Evolutionary conservation across 306 rosid genomes (phyloP), one percentile per base, ranked within the genome.

Genomic region (Crotalaria pallida): DNA sequence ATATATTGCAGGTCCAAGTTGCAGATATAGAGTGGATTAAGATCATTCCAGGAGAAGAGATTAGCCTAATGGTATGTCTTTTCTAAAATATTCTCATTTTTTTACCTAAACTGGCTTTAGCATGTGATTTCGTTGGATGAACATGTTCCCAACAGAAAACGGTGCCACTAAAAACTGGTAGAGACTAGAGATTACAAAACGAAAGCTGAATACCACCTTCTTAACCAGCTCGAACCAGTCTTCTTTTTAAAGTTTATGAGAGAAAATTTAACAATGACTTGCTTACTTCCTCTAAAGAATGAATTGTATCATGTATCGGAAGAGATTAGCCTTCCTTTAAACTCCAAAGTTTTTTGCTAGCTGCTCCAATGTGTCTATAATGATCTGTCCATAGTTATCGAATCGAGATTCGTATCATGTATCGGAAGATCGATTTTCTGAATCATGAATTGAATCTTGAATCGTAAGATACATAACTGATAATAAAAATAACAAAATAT

Each of bases 1-100:
- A 40, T 73, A 21, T 69, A 36, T 76, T 81, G 29, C 87, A 92
- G 98, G 96, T 90, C 67, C 96, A 85, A 83, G 98, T 93, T 85
- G 96, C 87, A 8, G 97, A 90, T 81, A 73, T 90, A 29, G 96
- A 93, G 65, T 90, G 98, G 98, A 85, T 93, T 59, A 83, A 79
- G 86, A 85, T 93, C 69, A 67, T 56, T 4, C 80, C 97, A 33
- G 86, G 81, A 61, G 92, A 85, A 69, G 96, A 87, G 76, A 84
- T 90, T 67, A 87, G 87, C 88, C 79, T 93, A 22, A 82, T 90
- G 94, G 98, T 92, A 79, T 52, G 81, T 65, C 60, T 58, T 82
- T 26, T 51, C 61, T 64, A n/a, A 17, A 71, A 48, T 10, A 49
- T 74, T 68, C 21, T 48, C 29, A 36, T 47, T 58, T 48, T 71